phyloP scores from a whole-genome alignment of 2,329 filamentous ascomycete species.

The Aphanoascus verrucosus region DNA sequence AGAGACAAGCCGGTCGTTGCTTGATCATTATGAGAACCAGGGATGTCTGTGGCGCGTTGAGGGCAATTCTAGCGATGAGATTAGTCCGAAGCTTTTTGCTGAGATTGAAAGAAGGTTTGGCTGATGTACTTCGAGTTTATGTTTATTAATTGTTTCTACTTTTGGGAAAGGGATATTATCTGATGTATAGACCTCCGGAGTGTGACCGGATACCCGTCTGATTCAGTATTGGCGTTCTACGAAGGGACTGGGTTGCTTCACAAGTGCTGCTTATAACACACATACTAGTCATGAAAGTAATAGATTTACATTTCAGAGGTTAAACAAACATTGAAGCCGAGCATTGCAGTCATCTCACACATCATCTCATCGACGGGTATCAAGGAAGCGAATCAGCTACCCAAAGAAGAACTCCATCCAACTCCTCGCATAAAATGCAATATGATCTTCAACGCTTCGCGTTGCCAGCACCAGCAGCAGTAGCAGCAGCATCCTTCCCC shows the following conservation, averaged over 20 bases:
- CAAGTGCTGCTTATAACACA: not conserved
- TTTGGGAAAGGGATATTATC: not conserved
- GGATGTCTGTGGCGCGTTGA: conserved; percentile 78
- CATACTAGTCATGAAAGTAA: not conserved
- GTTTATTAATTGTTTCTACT: conserved; percentile 5
- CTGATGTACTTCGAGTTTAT: conserved; percentile 12
- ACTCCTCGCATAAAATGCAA: not conserved
- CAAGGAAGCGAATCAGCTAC: not conserved
- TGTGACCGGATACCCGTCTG: conserved; percentile 14
- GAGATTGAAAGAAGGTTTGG: conserved; percentile 74
- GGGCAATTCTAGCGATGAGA: conserved; percentile 87
- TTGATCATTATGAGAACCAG: conserved; percentile 79
- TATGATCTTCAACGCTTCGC: not conserved
- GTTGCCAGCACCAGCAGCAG: not conserved
- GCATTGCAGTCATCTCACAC: not conserved
- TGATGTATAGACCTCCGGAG: not conserved
- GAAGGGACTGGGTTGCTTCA: not conserved
- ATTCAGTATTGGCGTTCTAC: conserved; percentile 17
- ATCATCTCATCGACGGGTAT: not conserved
- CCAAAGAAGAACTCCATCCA: not conserved
- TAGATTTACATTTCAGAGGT: not conserved
- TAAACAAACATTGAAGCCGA: not conserved
- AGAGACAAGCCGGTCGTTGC: conserved; percentile 70
- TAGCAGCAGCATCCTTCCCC: not conserved
- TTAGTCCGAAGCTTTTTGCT: conserved; percentile 73